These are phyloP conservation scores for Podospora appendiculata DNA, from an alignment of 495 filamentous ascomycete species.

Conservation along the genomic window DNA sequence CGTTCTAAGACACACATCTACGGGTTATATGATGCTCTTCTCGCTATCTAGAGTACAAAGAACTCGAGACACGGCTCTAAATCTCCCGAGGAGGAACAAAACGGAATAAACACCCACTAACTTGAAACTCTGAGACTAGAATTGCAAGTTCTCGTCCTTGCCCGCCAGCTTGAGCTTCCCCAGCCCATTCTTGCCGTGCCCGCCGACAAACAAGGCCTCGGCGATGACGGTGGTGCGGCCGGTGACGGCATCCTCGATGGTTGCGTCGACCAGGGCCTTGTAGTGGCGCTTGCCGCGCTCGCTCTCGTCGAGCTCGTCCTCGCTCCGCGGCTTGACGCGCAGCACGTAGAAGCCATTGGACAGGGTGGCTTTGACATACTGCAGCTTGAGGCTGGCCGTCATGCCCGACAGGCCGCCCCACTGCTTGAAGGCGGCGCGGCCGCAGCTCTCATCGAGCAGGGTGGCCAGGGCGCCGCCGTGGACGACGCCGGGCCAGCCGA, in stretches of 20 bases:
- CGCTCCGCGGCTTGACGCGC: slow-evolving; percentile 33
- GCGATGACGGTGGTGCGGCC: slow-evolving; percentile 49
- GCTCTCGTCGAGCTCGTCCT: slow-evolving; percentile 18
- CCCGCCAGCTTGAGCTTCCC: not conserved
- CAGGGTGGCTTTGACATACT: slow-evolving; percentile 51
- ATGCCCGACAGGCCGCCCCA: slow-evolving; percentile 42
- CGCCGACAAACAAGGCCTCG: slow-evolving; percentile 54
- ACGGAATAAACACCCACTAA: too few species aligned
- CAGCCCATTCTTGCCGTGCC: slow-evolving; percentile 7
- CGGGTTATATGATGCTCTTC: too few species aligned
- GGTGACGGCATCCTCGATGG: slow-evolving; percentile 24
- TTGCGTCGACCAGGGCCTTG: slow-evolving; percentile 51
- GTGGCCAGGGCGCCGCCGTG: slow-evolving; percentile 72
- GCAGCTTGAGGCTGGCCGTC: slow-evolving; percentile 57
- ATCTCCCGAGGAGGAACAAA: not conserved
- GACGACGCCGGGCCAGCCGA: slow-evolving; percentile 69
- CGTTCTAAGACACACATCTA: too few species aligned
- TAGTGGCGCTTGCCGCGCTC: slow-evolving; percentile 46
- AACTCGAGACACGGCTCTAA: not conserved
- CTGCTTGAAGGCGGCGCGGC: slow-evolving; percentile 40
- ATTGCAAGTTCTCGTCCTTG: not conserved
- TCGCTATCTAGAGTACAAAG: too few species aligned
- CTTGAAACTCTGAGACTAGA: not conserved
- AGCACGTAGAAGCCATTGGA: slow-evolving; percentile 59
- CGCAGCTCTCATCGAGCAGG: slow-evolving; percentile 60